phyloP scores from a whole-genome alignment of 2,329 filamentous ascomycete genomes.

The Byssochlamys sp. region DNA sequence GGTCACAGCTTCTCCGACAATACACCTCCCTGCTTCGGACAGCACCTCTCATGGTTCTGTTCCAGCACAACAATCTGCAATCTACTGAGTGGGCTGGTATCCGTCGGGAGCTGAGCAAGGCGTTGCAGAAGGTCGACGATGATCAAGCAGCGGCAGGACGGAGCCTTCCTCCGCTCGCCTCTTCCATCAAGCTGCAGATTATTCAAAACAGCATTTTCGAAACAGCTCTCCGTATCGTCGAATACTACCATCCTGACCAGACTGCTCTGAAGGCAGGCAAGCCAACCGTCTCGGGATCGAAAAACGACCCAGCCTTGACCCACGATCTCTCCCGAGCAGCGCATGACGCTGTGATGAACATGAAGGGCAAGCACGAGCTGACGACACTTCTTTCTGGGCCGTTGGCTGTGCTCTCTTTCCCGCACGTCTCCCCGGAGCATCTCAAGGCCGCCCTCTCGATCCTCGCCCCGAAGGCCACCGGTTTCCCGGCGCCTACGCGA shows the following conservation, averaged over 20 bases:
- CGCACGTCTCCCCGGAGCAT: constrained; percentile 71
- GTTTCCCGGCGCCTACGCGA: constrained; percentile 69
- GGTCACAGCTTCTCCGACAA: constrained; percentile 75
- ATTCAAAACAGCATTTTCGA: constrained; percentile 83
- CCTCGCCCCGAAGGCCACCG: constrained; percentile 59
- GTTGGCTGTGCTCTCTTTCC: constrained; percentile 69
- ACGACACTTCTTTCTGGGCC: constrained; percentile 72
- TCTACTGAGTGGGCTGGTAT: constrained; percentile 66
- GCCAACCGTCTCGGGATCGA: background rate
- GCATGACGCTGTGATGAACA: constrained; percentile 40
- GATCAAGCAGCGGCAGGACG: constrained; percentile 52
- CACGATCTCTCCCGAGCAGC: constrained; percentile 53
- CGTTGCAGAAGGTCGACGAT: constrained; percentile 55
- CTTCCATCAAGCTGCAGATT: constrained; percentile 65
- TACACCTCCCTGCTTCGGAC: constrained; percentile 84
- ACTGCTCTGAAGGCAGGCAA: constrained; percentile 12
- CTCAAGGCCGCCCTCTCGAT: constrained; percentile 71
- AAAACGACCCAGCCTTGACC: constrained; percentile 33
- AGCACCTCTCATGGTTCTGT: constrained; percentile 73
- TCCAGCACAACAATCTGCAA: constrained; percentile 69
- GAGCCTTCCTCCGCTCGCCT: constrained; percentile 39
- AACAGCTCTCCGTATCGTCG: constrained; percentile 71
- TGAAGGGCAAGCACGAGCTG: constrained; percentile 51
- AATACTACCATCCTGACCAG: constrained; percentile 60
- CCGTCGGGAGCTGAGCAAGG: constrained; percentile 56